Evolutionary conservation across 1,284 basidiomycete species (phyloP), one percentile per base, ranked within the genome.

Genomic region (Sanghuangporus weigelae): DNA sequence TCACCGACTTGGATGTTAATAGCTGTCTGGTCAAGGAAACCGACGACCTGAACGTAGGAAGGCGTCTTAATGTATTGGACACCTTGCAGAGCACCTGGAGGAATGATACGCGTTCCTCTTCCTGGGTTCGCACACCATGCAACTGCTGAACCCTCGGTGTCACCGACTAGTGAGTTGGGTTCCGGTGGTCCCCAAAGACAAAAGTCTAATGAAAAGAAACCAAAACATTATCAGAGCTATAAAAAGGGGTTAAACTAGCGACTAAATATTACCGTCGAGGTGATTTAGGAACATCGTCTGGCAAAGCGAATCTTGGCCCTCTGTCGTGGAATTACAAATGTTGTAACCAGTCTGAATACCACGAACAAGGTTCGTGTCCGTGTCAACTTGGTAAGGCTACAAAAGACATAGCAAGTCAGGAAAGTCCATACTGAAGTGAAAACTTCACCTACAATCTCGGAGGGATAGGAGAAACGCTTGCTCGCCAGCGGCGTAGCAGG

Each of bases 281-380:
- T 72, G 78, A 77, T 83, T 84, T 70, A 83, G 74, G 77, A 78
- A 81, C 51, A 76, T 74, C 26, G 79, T 84, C 69, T 87, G 86
- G 72, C 86, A 87, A 38, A 77, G 76, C 10, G 83, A 82, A 26
- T 70, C 70, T 65, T 80, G 78, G 57, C 74, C 75, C 66, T 75
- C 71, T 2, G 81, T 82, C 8, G 80, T 79, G 21, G 78, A 75
- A 70, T 82, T 83, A 62, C 80, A 82, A 5, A 72, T 65, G 68
- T 81, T 81, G 73, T 76, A 81, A 39, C 79, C 79, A 1, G 31
- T 50, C 64, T 79, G 78, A n/a, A 72, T 71, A 36, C 77, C 77
- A 66, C 77, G 77, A 3, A 66, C 69, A 57, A 80, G 67, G 62
- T 55, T 59, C 26, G 60, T 55, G 49, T 64, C 55, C 12, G 68